Percentiles rank a stretch among this genome's conserved stretches.
These are phyloP conservation scores for Trypethelium eluteriae DNA, from an alignment of 495 filamentous ascomycete species.

Conservation along the genomic window DNA sequence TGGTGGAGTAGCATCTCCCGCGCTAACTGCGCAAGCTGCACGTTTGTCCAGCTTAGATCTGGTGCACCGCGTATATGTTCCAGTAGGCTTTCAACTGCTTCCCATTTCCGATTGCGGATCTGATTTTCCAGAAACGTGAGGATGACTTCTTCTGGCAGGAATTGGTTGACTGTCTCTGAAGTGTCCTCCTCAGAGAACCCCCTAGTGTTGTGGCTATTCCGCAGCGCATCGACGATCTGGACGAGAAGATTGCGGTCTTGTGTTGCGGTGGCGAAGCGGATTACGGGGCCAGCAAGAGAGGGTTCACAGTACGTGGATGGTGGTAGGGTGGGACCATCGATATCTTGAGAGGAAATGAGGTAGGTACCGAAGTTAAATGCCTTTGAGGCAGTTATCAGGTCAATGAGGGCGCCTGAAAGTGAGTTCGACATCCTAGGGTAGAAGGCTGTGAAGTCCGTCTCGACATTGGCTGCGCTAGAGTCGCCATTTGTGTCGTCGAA, in stretches of 20 bases:
- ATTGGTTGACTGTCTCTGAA: slow-evolving; percentile 5
- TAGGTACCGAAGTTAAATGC: slow-evolving; percentile 47
- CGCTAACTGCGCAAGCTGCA: slow-evolving; percentile 27
- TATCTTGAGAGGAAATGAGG: slow-evolving; percentile 48
- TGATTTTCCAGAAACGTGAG: slow-evolving; percentile 46
- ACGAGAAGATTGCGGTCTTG: slow-evolving; percentile 43
- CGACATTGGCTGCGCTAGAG: slow-evolving; percentile 21
- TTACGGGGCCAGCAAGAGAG: slow-evolving; percentile 46
- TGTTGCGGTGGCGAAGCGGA: slow-evolving; percentile 51
- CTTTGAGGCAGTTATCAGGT: slow-evolving; percentile 44
- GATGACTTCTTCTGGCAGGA: slow-evolving; percentile 36
- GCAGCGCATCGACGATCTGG: slow-evolving; percentile 33
- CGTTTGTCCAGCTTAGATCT: slow-evolving; percentile 18
- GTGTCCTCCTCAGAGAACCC: neutral
- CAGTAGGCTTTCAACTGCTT: slow-evolving; percentile 40
- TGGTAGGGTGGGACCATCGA: slow-evolving; percentile 52
- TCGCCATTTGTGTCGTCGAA: slow-evolving; percentile 10
- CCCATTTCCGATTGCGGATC: slow-evolving; percentile 43
- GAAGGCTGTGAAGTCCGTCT: slow-evolving; percentile 30
- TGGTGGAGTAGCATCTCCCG: slow-evolving; percentile 22
- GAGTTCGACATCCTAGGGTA: slow-evolving; percentile 42
- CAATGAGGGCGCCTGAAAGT: slow-evolving; percentile 46
- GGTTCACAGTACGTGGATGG: slow-evolving; percentile 41
- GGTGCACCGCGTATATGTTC: slow-evolving; percentile 36
- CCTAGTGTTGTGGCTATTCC: neutral